phyloP scores from a whole-genome alignment of 768 basidiomycete species.

The Stropharia rugosoannulata region DNA sequence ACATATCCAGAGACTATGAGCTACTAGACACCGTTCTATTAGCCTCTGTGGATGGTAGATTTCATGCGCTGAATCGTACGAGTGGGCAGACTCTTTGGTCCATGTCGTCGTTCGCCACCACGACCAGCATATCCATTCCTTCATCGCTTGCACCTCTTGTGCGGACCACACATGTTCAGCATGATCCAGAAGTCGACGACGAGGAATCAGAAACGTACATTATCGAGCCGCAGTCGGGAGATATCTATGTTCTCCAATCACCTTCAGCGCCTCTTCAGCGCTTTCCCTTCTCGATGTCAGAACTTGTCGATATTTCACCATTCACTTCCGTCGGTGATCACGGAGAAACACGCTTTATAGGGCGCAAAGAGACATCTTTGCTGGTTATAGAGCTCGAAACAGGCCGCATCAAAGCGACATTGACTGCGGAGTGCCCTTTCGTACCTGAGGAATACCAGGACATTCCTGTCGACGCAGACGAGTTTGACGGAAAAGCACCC shows the following conservation, averaged over 20 bases:
- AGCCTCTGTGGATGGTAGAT: constrained; percentile 91
- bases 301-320: constrained; percentile 89
- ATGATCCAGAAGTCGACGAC: constrained; percentile 46
- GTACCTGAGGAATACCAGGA: constrained; percentile 66
- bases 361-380: constrained; percentile 86
- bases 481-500: constrained; percentile 40
- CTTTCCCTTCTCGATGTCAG: constrained; percentile 88
- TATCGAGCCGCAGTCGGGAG: constrained; percentile 92
- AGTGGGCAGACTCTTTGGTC: constrained; percentile 88
- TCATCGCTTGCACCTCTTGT: constrained; percentile 72
- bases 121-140: constrained; percentile 38
- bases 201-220: constrained; percentile 73
- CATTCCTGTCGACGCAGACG: constrained; percentile 41
- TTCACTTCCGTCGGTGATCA: constrained; percentile 69
- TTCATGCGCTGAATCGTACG: constrained; percentile 90
- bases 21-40: constrained; percentile 84
- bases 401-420: constrained; percentile 72
- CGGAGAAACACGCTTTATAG: constrained; percentile 78
- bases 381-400: constrained; percentile 67
- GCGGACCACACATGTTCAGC: constrained; percentile 61
- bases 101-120: constrained; percentile 61
- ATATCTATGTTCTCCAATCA: constrained; percentile 83
- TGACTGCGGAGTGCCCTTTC: constrained; percentile 71
- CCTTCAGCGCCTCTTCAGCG: constrained; percentile 74
- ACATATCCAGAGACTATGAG: constrained; percentile 45